These are phyloP conservation scores for Leishmania gerbilli DNA, from an alignment of 208 protist genomes.

Conservation along the genomic window DNA sequence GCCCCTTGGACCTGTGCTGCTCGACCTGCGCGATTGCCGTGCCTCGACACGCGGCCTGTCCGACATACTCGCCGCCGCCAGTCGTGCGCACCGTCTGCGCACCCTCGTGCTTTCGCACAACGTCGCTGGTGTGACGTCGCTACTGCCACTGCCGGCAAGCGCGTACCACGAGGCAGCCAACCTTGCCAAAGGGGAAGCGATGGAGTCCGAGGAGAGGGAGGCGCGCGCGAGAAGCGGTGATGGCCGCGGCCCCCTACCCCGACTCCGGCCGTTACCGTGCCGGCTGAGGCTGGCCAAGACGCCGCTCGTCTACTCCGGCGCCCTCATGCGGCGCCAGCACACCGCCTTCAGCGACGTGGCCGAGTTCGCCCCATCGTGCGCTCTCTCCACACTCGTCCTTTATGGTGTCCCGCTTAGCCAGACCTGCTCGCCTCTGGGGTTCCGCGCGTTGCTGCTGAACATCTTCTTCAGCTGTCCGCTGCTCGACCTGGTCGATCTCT, in stretches of 20 bases:
- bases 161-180: constrained; percentile 13
- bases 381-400: constrained; percentile 44
- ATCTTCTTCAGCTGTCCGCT: constrained; percentile 70
- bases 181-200: not conserved
- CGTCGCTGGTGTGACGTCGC: constrained; percentile 28
- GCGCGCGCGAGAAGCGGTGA: not conserved
- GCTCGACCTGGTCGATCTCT: constrained; percentile 57
- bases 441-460: constrained; percentile 74
- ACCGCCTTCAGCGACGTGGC: constrained; percentile 29
- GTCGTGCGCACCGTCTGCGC: constrained; percentile 54
- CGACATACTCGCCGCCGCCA: constrained; percentile 62
- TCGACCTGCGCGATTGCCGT: constrained; percentile 65
- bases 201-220: not conserved
- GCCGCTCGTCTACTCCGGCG: constrained; percentile 34
- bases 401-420: constrained; percentile 61
- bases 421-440: constrained; percentile 56
- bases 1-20: constrained; percentile 52
- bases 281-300: constrained; percentile 22
- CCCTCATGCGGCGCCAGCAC: constrained; percentile 29
- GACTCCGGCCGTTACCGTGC: not conserved
- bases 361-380: constrained; percentile 33
- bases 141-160: constrained; percentile 27
- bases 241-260: not conserved
- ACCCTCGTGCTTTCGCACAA: constrained; percentile 48
- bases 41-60: constrained; percentile 65